Evolutionary conservation across 768 basidiomycete species (phyloP), one percentile per base, ranked within the genome.

Genomic region (Collybia mongolica): DNA sequence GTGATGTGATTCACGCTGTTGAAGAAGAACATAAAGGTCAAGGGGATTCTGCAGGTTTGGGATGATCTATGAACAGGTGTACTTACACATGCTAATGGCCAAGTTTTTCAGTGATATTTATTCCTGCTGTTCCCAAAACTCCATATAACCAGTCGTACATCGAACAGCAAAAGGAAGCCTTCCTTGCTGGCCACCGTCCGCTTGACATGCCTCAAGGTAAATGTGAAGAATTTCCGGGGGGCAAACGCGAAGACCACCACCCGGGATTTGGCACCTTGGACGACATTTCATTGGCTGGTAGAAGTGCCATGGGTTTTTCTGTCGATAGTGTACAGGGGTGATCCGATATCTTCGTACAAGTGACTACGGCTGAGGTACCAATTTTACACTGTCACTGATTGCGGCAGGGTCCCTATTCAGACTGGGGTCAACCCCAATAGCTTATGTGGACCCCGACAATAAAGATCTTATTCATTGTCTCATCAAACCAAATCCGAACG

Each of bases 91-190:
- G 60, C 29, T 58, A 18, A n/a, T 46, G 18, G 37, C 26, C 17
- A 35, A 41, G 0, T 2, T 14, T 35, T 45, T 17, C 3, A 80
- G 88, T 90, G 41, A 86, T 90, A 81, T 91, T 90, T 54, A 90
- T 90, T 44, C 83, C 84, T 1, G 81, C 88, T 5, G 81, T 85
- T 9, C 88, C 87, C 0, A 67, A 78, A 46, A 89, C 86, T 2
- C 77, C 79, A 1, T 70, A 72, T 54, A 88, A 89, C 61, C 70
- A 71, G 32, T 72, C 66, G 11, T 91, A 91, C 58, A 60, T 91
- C 39, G 66, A 72, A 51, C 72, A 74, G 57, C 90, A 92, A 65
- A 80, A 73, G 26, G 77, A 81, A 29, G 65, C 74, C 11, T 92
- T 90, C 67, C 66, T 84, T 36, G 53, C 65, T 5, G 83, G 83